Evolutionary conservation across 2,329 filamentous ascomycete species (phyloP).

Genomic region (Metarhizium rileyi): DNA sequence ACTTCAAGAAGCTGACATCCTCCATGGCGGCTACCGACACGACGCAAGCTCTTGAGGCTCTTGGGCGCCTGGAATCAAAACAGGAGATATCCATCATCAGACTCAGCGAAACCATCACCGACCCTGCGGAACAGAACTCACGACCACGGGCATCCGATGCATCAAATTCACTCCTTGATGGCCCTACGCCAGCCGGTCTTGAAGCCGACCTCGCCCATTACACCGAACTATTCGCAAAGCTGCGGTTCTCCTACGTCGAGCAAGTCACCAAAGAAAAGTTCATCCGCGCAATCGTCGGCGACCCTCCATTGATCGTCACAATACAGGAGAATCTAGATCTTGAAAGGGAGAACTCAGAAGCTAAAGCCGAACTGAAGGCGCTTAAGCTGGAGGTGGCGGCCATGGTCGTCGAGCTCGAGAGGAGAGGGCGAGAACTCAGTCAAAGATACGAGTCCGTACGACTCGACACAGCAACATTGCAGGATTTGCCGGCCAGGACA

Average conservation of each 20-base stretch:
- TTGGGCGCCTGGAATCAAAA: conserved; percentile 44
- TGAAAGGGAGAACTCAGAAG: conserved; percentile 55
- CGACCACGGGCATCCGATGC: conserved; percentile 60
- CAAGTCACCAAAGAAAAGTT: conserved; percentile 99
- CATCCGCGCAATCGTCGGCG: conserved; percentile 81
- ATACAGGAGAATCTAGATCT: conserved; percentile 72
- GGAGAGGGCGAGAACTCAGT: conserved; percentile 48
- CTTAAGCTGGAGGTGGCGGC: conserved; percentile 70
- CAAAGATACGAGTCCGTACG: conserved; percentile 41
- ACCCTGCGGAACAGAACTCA: conserved; percentile 30
- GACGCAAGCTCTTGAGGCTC: conserved; percentile 33
- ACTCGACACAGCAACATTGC: conserved; percentile 37
- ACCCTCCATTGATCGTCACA: conserved; percentile 77
- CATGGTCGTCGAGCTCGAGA: conserved; percentile 64
- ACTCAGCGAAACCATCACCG: conserved; percentile 64
- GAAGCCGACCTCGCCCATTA: conserved; percentile 83
- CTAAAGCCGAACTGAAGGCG: conserved; percentile 67
- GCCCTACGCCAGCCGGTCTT: conserved; percentile 64
- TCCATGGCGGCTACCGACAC: conserved; percentile 24
- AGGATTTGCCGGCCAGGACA: conserved; percentile 42
- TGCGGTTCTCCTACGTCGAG: conserved; percentile 95
- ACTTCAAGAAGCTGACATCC: not conserved
- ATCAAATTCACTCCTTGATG: conserved; percentile 54
- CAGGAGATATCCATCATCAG: conserved; percentile 65
- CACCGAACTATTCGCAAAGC: conserved; percentile 89